Conservation (phyloP, 163 green algal species). For the Volvox carteri region DNA sequence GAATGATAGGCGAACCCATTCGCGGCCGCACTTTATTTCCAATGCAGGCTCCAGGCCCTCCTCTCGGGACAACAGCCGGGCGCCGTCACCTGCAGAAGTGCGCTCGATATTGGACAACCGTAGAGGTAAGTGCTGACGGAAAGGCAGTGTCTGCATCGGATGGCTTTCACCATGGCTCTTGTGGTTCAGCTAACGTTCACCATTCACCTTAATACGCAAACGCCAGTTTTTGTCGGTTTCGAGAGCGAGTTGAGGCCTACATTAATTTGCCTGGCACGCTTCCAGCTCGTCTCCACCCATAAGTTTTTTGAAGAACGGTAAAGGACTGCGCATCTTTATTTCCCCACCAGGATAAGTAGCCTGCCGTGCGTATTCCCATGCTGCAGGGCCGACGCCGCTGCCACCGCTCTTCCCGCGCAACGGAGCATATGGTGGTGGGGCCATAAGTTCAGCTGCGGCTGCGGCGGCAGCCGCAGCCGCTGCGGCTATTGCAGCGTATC, state of each 20-base stretch:
- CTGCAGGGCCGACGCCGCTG: neutral
- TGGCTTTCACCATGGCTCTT: too few relatives aligned
- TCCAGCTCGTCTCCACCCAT: too few relatives aligned
- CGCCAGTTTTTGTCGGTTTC: too few relatives aligned
- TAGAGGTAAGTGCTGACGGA: neutral
- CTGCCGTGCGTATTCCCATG: neutral
- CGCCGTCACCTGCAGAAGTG: conserved; percentile 24
- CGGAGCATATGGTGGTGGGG: neutral
- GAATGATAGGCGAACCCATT: too few relatives aligned
- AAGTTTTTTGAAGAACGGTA: too few relatives aligned
- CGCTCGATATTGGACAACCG: conserved; percentile 24
- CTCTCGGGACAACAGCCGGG: conserved; percentile 34
- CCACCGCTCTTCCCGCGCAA: conserved; percentile 40
- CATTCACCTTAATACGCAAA: too few relatives aligned
- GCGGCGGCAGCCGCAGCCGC: conserved; percentile 7
- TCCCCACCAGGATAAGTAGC: too few relatives aligned
- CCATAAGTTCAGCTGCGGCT: neutral
- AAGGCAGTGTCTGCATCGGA: too few relatives aligned
- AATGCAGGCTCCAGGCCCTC: neutral
- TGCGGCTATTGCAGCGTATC: neutral
- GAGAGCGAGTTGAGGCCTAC: too few relatives aligned
- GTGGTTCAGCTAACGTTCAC: too few relatives aligned
- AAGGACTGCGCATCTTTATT: too few relatives aligned
- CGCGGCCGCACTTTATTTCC: neutral
- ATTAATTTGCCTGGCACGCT: too few relatives aligned